Evolutionary conservation across 495 filamentous ascomycete species (phyloP).

Genomic region (Neohortaea acidophila): DNA sequence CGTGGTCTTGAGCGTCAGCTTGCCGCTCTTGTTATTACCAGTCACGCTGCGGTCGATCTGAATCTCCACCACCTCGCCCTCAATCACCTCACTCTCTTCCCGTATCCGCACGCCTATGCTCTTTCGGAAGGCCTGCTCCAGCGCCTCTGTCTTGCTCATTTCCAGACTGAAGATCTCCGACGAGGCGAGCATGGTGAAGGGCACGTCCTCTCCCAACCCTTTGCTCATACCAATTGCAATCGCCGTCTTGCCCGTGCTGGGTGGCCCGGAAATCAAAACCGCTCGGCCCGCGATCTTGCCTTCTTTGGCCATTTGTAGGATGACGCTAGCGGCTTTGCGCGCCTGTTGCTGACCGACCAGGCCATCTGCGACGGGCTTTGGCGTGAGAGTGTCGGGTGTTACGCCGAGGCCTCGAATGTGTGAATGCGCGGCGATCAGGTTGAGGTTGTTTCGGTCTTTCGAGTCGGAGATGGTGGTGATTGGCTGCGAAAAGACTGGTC

Average conservation of each 20-base stretch:
- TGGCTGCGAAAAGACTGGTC: slow-evolving; percentile 34
- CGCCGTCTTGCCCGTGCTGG: slow-evolving; percentile 95
- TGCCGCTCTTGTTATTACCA: slow-evolving; percentile 70
- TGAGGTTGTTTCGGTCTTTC: slow-evolving; percentile 85
- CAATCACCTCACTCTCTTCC: slow-evolving; percentile 97
- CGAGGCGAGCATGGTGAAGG: slow-evolving; percentile 87
- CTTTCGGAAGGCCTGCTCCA: slow-evolving; percentile 94
- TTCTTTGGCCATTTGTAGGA: slow-evolving; percentile 95
- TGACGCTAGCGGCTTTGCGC: slow-evolving; percentile 85
- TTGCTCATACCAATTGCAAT: slow-evolving; percentile 99
- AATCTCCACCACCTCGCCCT: slow-evolving; percentile 97
- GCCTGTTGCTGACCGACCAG: slow-evolving; percentile 94
- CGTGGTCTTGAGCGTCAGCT: slow-evolving; percentile 97
- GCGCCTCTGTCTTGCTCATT: slow-evolving; percentile 96
- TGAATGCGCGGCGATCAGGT: slow-evolving; percentile 94
- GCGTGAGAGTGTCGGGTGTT: slow-evolving; percentile 79
- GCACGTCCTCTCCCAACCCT: slow-evolving; percentile 80
- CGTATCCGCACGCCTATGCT: slow-evolving; percentile 94
- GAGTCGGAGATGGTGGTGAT: slow-evolving; percentile 88
- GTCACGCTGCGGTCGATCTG: slow-evolving; percentile 97
- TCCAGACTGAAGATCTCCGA: slow-evolving; percentile 97
- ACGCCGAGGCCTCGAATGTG: slow-evolving; percentile 94
- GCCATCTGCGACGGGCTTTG: slow-evolving; percentile 75
- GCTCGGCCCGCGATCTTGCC: slow-evolving; percentile 95
- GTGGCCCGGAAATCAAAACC: slow-evolving; percentile 87